A percentile compares a stretch with the other conserved stretches of the same genome.
Conservation (phyloP, 225 moss, liverwort and hornwort genomes). For the Neckera pumila region DNA sequence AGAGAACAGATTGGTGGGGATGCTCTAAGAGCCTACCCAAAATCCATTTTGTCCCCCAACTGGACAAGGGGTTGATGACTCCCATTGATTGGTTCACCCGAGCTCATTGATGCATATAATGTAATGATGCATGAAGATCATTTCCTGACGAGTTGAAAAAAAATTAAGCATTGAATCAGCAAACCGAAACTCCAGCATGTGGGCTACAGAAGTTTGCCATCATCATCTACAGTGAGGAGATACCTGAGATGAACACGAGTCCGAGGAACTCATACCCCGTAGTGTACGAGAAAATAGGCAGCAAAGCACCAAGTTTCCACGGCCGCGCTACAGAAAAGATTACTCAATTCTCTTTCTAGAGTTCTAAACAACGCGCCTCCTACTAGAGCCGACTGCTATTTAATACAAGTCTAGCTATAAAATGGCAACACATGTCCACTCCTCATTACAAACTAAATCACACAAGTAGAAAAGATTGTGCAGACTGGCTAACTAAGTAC, state of each 20-base stretch:
- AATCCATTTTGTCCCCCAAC: accelerated
- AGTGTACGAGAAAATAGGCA: not conserved
- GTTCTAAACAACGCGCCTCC: not conserved
- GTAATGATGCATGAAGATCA: not conserved
- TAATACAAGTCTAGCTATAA: not conserved
- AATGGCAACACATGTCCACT: not conserved
- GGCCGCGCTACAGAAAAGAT: not conserved
- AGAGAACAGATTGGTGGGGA: no score
- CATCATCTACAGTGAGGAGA: not conserved
- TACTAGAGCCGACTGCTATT: not conserved
- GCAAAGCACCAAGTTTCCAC: not conserved
- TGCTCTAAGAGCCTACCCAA: not conserved
- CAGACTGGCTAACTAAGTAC: not conserved
- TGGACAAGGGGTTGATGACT: not conserved
- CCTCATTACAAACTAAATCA: not conserved
- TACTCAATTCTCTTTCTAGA: not conserved
- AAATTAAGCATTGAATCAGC: not conserved
- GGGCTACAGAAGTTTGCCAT: not conserved
- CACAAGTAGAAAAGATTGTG: not conserved
- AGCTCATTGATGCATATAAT: not conserved
- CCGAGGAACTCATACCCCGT: not conserved
- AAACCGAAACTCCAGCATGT: not conserved
- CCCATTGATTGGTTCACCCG: not conserved
- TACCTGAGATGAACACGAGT: not conserved
- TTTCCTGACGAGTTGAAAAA: not conserved